Percentiles rank a stretch among this genome's conserved stretches.
Conservation (phyloP, 352 stramenopile genomes). For the Phytopythium boreale region DNA sequence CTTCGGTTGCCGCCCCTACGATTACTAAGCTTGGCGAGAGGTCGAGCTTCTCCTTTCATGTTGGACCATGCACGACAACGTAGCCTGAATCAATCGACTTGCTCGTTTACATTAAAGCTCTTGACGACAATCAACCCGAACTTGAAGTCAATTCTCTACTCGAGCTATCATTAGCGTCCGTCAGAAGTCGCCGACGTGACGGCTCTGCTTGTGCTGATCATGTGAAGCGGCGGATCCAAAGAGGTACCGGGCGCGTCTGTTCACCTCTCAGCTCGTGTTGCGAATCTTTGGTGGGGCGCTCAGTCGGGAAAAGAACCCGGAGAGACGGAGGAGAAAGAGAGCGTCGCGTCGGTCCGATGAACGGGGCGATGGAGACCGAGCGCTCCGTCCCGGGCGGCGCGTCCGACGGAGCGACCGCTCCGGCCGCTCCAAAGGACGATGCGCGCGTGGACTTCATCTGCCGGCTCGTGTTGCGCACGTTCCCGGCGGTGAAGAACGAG, state of each 20-base stretch:
- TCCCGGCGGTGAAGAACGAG: slow-evolving; percentile 57
- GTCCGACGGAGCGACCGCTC: not conserved
- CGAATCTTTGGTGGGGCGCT: not conserved
- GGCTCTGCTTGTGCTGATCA: too few relatives aligned
- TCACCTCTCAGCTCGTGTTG: not conserved
- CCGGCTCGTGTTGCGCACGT: slow-evolving; percentile 56
- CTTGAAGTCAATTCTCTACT: too few relatives aligned
- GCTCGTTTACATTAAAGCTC: too few relatives aligned
- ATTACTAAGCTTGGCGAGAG: not conserved
- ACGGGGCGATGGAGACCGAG: not conserved
- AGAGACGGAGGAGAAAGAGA: not conserved
- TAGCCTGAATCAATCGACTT: too few relatives aligned
- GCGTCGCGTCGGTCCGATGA: not conserved
- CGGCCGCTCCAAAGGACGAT: slow-evolving; percentile 46
- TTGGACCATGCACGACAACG: not conserved
- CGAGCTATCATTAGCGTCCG: not conserved
- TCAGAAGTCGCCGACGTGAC: too few relatives aligned
- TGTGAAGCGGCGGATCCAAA: not conserved
- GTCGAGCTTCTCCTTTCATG: not conserved
- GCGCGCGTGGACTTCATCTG: slow-evolving; percentile 65
- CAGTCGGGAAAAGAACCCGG: not conserved
- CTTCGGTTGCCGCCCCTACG: slow-evolving; percentile 18
- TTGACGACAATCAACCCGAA: too few relatives aligned
- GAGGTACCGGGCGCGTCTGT: not conserved
- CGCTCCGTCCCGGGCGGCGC: not conserved